Evolutionary conservation across 2,329 filamentous ascomycete species (phyloP).

Genomic region (Penicillium paneum): DNA sequence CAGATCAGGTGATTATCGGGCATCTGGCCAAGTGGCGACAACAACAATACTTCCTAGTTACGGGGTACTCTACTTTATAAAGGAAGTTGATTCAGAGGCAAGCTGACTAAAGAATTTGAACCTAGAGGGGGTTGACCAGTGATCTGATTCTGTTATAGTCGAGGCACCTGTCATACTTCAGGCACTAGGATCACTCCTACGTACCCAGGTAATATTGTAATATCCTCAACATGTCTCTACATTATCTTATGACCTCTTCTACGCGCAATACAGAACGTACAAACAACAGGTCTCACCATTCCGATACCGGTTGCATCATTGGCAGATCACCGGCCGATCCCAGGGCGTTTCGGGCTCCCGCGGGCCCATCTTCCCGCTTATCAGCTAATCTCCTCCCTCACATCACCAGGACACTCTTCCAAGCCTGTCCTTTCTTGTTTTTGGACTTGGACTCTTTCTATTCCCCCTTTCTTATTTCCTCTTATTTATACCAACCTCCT

Average conservation of each 20-base stretch:
- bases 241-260: no score
- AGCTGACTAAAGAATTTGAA: no score
- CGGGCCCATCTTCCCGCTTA: neutral
- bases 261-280: neutral
- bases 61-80: no score
- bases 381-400: slow-evolving; percentile 4
- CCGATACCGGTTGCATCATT: slow-evolving; percentile 18
- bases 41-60: no score
- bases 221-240: no score
- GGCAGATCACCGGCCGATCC: slow-evolving; percentile 14
- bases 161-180: no score
- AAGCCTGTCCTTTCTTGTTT: neutral
- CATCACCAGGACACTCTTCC: neutral
- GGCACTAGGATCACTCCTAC: neutral
- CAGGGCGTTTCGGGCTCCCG: neutral
- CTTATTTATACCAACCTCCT: neutral
- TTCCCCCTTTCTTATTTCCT: neutral
- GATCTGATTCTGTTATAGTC: no score
- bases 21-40: no score
- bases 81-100: no score
- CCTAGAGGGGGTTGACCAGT: no score
- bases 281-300: neutral
- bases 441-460: neutral
- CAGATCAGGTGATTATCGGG: no score
- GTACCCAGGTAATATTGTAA: no score